Conservation (phyloP, 169 alveolate species). For the Theileria luwenshuni region DNA sequence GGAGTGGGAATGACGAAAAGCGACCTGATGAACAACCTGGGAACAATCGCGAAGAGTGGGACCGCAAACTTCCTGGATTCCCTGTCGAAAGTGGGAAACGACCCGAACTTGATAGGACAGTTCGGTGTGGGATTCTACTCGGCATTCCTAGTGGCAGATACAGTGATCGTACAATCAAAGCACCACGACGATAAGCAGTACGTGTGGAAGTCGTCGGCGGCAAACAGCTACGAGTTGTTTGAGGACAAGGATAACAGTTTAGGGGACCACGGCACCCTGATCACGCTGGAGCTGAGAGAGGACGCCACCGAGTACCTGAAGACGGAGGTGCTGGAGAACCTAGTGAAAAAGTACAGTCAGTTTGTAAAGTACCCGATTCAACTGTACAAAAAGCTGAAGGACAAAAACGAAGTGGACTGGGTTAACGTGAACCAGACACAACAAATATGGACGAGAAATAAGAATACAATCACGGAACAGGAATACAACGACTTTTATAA, state of each 20-base stretch:
- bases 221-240: slow-evolving; percentile 90
- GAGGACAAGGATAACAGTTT: slow-evolving; percentile 95
- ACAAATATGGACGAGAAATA: slow-evolving; percentile 97
- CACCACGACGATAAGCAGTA: slow-evolving; percentile 91
- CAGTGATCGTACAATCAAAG: slow-evolving; percentile 94
- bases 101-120: slow-evolving; percentile 97
- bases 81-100: slow-evolving; percentile 92
- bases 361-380: slow-evolving; percentile 97
- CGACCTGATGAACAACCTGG: slow-evolving; percentile 97
- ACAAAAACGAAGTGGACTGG: slow-evolving; percentile 78
- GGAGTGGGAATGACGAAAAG: slow-evolving; percentile 99
- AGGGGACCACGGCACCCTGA: slow-evolving; percentile 95
- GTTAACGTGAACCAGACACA: slow-evolving; percentile 91
- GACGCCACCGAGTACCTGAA: slow-evolving; percentile 97
- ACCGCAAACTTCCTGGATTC: slow-evolving; percentile 98
- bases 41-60: slow-evolving; percentile 99
- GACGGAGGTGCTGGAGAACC: slow-evolving; percentile 89
- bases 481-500: slow-evolving; percentile 95
- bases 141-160: slow-evolving; percentile 97
- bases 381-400: slow-evolving; percentile 70
- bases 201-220: slow-evolving; percentile 98
- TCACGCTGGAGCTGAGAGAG: slow-evolving; percentile 95
- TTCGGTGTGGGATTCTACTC: slow-evolving; percentile 99
- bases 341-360: slow-evolving; percentile 93
- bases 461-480: slow-evolving; percentile 92